A percentile compares a stretch with the other conserved stretches of the same genome.
Evolutionary conservation across 345 rosid species (phyloP).

Genomic region (Brassica juncea): DNA sequence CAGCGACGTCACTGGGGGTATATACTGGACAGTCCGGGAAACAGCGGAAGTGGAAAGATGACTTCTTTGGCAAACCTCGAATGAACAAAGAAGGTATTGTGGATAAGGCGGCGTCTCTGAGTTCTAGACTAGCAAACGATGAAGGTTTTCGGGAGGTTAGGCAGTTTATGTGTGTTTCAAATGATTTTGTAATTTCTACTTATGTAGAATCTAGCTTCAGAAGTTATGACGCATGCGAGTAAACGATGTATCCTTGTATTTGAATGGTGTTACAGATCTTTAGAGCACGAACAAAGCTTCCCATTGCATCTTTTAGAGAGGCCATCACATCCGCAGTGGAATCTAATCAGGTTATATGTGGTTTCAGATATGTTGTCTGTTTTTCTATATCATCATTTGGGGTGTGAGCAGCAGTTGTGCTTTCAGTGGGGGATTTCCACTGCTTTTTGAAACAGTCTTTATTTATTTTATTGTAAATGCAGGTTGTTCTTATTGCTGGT

Average conservation of each 20-base stretch:
- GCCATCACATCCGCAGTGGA: constrained; percentile 70
- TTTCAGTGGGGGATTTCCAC: neutral
- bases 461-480: constrained; percentile 28
- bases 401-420: neutral
- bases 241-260: constrained; percentile 24
- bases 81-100: constrained; percentile 53
- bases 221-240: constrained; percentile 14
- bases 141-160: constrained; percentile 66
- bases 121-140: constrained; percentile 47
- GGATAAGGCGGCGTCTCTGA: constrained; percentile 52
- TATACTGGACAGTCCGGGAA: constrained; percentile 40
- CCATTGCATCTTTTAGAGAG: constrained; percentile 73
- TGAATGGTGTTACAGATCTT: constrained; percentile 54
- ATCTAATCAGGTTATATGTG: constrained; percentile 68
- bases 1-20: constrained; percentile 37
- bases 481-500: constrained; percentile 85
- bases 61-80: constrained; percentile 60
- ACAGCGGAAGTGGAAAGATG: constrained; percentile 48
- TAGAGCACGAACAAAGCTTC: constrained; percentile 71
- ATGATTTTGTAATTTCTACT: neutral
- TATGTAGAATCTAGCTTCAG: neutral
- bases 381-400: constrained; percentile 8
- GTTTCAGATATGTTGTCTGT: constrained; percentile 24
- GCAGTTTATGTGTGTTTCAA: constrained; percentile 18
- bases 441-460: neutral